Percentiles rank a stretch among this genome's conserved stretches.
Evolutionary conservation across 2,329 filamentous ascomycete genomes (phyloP).

Genomic region (Bipolaris zeicola): DNA sequence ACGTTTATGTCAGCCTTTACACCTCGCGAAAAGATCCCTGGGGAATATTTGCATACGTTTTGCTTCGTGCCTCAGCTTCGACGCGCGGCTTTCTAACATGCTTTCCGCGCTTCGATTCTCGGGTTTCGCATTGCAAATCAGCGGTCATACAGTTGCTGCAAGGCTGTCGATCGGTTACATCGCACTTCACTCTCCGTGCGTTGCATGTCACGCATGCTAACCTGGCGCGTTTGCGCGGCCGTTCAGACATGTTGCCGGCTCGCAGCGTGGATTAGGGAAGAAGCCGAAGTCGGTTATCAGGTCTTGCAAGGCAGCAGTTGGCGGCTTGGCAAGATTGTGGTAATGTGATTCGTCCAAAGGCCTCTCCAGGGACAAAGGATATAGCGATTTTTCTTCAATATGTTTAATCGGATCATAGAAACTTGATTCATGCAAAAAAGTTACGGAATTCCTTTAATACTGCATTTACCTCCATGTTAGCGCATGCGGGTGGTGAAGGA

Average conservation of each 20-base stretch:
- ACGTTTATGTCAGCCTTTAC: not conserved
- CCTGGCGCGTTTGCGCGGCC: slow-evolving; percentile 47
- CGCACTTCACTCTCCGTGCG: slow-evolving; percentile 53
- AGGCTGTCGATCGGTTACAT: slow-evolving; percentile 53
- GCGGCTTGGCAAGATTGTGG: slow-evolving; percentile 18
- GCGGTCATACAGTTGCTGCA: slow-evolving; percentile 51
- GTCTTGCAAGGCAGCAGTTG: slow-evolving; percentile 1
- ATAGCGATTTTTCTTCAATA: not conserved
- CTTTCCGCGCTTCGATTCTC: slow-evolving; percentile 53
- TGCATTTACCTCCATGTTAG: not conserved
- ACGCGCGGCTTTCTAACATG: slow-evolving; percentile 35
- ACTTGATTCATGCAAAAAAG: no score
- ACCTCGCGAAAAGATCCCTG: no score
- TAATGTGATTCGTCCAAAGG: not conserved
- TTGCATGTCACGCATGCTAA: slow-evolving; percentile 54
- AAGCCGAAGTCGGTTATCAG: slow-evolving; percentile 34
- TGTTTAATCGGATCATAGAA: not conserved
- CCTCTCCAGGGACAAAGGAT: not conserved
- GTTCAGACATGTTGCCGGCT: slow-evolving; percentile 23
- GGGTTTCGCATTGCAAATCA: slow-evolving; percentile 49
- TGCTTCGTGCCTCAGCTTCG: slow-evolving; percentile 24
- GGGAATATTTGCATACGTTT: slow-evolving; percentile 18
- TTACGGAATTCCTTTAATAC: no score
- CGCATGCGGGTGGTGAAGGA: slow-evolving; percentile 1
- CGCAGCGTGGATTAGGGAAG: slow-evolving; percentile 20